These are phyloP conservation scores for Symmetrospora coprosmae DNA, from an alignment of 768 basidiomycete species.

Conservation along the genomic window DNA sequence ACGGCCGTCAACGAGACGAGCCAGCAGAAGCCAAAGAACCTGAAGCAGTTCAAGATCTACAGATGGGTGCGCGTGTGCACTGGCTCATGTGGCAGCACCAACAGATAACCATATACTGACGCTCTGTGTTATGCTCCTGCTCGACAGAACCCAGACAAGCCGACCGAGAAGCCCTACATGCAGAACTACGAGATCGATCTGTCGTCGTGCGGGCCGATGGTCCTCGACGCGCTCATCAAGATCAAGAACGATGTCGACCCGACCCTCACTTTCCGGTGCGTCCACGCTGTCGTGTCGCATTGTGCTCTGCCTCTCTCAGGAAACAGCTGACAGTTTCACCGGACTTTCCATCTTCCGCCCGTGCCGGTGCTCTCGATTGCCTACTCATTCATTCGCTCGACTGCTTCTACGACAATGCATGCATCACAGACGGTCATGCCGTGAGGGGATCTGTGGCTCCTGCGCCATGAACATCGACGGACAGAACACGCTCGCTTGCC, in stretches of 20 bases:
- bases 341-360: too few relatives aligned
- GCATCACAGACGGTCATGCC: slow-evolving; percentile 59
- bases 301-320: too few relatives aligned
- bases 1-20: slow-evolving; percentile 22
- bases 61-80: slow-evolving; percentile 66
- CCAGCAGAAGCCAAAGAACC: slow-evolving; percentile 44
- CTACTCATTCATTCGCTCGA: not conserved
- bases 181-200: slow-evolving; percentile 86
- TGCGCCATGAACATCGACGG: slow-evolving; percentile 99
- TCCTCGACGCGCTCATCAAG: slow-evolving; percentile 88
- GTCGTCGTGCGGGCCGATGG: slow-evolving; percentile 89
- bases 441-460: slow-evolving; percentile 93
- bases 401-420: not conserved
- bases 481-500: slow-evolving; percentile 91
- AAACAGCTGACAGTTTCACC: too few relatives aligned
- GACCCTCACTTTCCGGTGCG: slow-evolving; percentile 74
- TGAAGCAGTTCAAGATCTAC: slow-evolving; percentile 97
- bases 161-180: slow-evolving; percentile 72
- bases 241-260: slow-evolving; percentile 98
- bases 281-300: too few relatives aligned
- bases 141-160: slow-evolving; percentile 77
- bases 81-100: not conserved
- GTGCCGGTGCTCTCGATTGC: too few relatives aligned
- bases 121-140: not conserved
- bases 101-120: not conserved